phyloP scores from a whole-genome alignment of 345 rosid genomes.

The Sonneratia alba region DNA sequence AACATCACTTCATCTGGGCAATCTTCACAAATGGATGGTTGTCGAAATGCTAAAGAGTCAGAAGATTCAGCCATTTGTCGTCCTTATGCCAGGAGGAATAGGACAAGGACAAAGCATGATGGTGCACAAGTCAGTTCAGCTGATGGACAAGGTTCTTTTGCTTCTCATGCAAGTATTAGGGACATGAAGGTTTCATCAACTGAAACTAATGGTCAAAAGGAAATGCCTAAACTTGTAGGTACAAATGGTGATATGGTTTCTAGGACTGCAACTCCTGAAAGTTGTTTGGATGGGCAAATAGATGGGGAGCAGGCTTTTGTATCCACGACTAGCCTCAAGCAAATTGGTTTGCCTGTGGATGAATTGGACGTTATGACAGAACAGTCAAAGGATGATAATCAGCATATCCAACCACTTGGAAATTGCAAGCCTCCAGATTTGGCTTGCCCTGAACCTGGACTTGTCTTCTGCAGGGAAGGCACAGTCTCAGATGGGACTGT shows the following conservation, averaged over 20 bases:
- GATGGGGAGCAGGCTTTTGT: conserved; percentile 34
- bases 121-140: conserved; percentile 68
- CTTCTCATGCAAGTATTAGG: conserved; percentile 42
- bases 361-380: conserved; percentile 25
- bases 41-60: conserved; percentile 66
- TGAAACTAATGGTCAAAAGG: conserved; percentile 54
- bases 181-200: conserved; percentile 43
- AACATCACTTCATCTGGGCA: conserved; percentile 48
- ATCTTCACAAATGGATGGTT: conserved; percentile 53
- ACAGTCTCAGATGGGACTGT: conserved; percentile 31
- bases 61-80: conserved; percentile 98
- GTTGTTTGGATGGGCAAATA: conserved; percentile 31
- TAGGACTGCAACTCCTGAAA: conserved; percentile 32
- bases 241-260: conserved; percentile 52
- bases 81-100: conserved; percentile 92
- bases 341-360: conserved; percentile 26
- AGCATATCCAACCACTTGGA: conserved; percentile 24
- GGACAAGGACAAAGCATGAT: conserved; percentile 81
- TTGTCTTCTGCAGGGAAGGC: conserved; percentile 32
- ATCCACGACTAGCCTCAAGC: conserved; percentile 26
- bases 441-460: conserved; percentile 33
- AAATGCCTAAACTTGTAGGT: conserved; percentile 32
- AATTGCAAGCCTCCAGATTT: conserved; percentile 19
- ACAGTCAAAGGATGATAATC: conserved; percentile 21
- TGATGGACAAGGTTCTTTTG: conserved; percentile 63